Evolutionary conservation across 805 yeast genomes (phyloP).

Genomic region (Kuraishia cidri): DNA sequence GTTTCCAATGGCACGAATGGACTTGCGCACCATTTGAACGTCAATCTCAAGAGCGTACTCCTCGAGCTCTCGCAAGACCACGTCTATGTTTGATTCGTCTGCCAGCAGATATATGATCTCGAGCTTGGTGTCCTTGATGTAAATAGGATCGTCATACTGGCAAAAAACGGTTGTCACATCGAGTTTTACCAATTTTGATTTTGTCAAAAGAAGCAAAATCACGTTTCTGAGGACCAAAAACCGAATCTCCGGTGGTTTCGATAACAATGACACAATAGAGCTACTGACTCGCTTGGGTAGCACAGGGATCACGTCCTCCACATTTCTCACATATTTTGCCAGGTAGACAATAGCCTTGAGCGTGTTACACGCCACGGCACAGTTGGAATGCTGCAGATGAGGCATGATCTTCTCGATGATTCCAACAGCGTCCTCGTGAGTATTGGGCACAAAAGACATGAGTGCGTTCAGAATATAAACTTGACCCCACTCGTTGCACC

Average conservation of each 20-base stretch:
- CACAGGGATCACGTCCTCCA: conserved; percentile 45
- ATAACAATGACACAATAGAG: conserved; percentile 56
- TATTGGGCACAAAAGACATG: conserved; percentile 62
- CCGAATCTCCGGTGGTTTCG: conserved; percentile 78
- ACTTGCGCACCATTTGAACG: conserved; percentile 76
- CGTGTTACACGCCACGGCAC: conserved; percentile 74
- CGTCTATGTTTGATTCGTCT: conserved; percentile 44
- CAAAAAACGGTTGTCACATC: conserved; percentile 81
- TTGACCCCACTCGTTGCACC: conserved; percentile 69
- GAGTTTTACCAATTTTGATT: conserved; percentile 46
- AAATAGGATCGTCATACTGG: conserved; percentile 77
- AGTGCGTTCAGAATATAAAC: conserved; percentile 56
- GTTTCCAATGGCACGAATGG: conserved; percentile 85
- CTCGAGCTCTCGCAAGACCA: conserved; percentile 65
- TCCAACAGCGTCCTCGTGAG: conserved; percentile 52
- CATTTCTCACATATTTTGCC: conserved; percentile 56
- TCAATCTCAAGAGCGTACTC: conserved; percentile 88
- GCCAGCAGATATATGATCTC: conserved; percentile 82
- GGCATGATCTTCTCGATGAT: conserved; percentile 62
- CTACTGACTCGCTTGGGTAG: conserved; percentile 54
- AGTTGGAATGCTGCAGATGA: conserved; percentile 68
- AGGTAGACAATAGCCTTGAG: conserved; percentile 64
- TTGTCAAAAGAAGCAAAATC: conserved; percentile 60
- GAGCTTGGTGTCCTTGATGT: conserved; percentile 81
- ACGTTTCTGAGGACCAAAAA: conserved; percentile 77